Evolutionary conservation across 345 rosid species (phyloP).

Genomic region (Cardamine resedifolia): DNA sequence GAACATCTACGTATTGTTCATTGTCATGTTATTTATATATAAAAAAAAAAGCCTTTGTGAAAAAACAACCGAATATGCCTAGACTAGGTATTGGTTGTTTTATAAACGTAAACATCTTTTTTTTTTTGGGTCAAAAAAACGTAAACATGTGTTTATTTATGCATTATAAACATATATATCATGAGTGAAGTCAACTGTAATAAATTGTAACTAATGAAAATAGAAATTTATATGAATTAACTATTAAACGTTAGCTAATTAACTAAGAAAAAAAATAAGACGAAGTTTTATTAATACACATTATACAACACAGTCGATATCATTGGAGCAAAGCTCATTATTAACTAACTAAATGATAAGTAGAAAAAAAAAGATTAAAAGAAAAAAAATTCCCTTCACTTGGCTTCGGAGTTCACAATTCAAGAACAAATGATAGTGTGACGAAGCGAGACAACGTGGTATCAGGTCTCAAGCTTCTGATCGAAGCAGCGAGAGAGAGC

Average conservation of each 20-base stretch:
- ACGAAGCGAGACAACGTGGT: slow-evolving; percentile 20
- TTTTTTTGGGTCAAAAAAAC: too few species aligned
- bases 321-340: slow-evolving; percentile 9
- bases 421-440: slow-evolving; percentile 24
- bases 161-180: neutral
- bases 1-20: neutral
- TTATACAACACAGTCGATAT: slow-evolving; percentile 16
- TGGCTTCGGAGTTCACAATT: slow-evolving; percentile 6
- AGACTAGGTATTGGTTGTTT: neutral
- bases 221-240: neutral
- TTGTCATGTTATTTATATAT: neutral
- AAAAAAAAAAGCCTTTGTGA: neutral
- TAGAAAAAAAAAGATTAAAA: neutral
- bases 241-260: too few species aligned
- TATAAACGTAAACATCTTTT: neutral
- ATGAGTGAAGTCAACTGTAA: neutral
- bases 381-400: neutral
- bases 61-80: neutral
- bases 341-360: neutral
- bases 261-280: neutral
- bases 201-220: neutral
- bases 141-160: neutral
- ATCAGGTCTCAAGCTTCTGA: slow-evolving; percentile 22
- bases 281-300: slow-evolving; percentile 8
- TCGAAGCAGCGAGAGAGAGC: slow-evolving; percentile 14